Evolutionary conservation across 345 rosid species (phyloP).

Genomic region (Durio zibethinus): DNA sequence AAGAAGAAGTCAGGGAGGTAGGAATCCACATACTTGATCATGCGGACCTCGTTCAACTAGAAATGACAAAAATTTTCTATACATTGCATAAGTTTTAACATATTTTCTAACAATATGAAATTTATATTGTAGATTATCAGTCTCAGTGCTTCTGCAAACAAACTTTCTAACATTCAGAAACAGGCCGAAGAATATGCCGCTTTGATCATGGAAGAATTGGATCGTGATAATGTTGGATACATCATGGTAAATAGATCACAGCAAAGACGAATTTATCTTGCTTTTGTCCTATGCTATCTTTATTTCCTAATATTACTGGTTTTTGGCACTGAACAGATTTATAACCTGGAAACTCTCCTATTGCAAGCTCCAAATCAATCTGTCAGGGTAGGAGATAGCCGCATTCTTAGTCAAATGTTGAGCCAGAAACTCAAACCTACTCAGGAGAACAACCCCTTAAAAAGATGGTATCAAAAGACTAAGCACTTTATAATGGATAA

Average conservation of each 20-base stretch:
- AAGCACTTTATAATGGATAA: slow-evolving; percentile 74
- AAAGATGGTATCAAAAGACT: slow-evolving; percentile 33
- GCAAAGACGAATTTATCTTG: not conserved
- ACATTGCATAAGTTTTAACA: not conserved
- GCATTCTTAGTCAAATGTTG: slow-evolving; percentile 63
- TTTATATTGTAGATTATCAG: slow-evolving; percentile 54
- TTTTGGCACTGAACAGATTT: slow-evolving; percentile 37
- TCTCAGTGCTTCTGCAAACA: slow-evolving; percentile 90
- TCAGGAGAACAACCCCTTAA: slow-evolving; percentile 50
- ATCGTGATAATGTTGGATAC: slow-evolving; percentile 77
- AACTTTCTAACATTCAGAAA: slow-evolving; percentile 72
- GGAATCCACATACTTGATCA: slow-evolving; percentile 9
- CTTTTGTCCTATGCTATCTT: not conserved
- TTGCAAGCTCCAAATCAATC: slow-evolving; percentile 82
- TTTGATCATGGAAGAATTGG: slow-evolving; percentile 82
- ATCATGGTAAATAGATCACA: slow-evolving; percentile 49
- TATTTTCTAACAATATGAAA: not conserved
- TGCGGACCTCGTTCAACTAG: not conserved
- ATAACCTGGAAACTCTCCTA: slow-evolving; percentile 64
- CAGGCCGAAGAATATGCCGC: slow-evolving; percentile 86
- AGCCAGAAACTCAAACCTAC: slow-evolving; percentile 85
- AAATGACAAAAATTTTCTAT: not conserved
- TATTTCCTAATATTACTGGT: not conserved
- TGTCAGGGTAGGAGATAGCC: slow-evolving; percentile 59
- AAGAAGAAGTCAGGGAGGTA: slow-evolving; percentile 84